Base-by-base conservation (phyloP, 495 filamentous ascomycete genomes). In the Niebla homalea region DNA sequence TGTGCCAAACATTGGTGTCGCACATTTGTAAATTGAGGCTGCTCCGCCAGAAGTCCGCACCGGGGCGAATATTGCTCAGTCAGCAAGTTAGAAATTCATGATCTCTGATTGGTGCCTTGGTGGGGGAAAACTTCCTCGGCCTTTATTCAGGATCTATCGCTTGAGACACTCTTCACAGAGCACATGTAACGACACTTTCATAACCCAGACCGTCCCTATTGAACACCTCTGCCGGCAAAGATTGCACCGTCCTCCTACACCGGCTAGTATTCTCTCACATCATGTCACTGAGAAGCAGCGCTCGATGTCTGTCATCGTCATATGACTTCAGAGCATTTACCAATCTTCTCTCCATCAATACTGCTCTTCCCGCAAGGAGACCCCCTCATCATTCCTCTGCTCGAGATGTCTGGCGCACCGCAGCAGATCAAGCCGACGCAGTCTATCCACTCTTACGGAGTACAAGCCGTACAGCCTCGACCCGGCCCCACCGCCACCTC, bases 401-500 rank as follows among this genome's bases (percentile, higher is more conserved):
- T 36, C 5, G 32, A 21, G 26, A 36, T 44, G 41, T 41, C 44
- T 52, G 32, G 1, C 36, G 16, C 38, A 40, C 7, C 29, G 40
- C 4, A 12, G 12, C 21, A 19, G 19, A 32, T 12, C 29, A 3
- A 48, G 23, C 51, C 78, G 78, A 57, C 72, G 82, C 44, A 79
- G 79, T 43, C 75, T 87, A 59, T 79, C 83, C 57, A 81, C 83
- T n/a, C 76, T 77, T 5, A 80, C 84, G 29, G 76, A 84, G 53
- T 89, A 88, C 66, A 85, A 81, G 51, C 84, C 88, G 21, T 83
- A 87, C 58, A 69, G 76, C 10, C 69, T 94, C 16, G 70, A 79
- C 4, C 68, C 75, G 5, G 74, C 75, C 46, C 79, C 83, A 35
- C 69, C 77, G 16, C 74, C 79, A 46, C 83, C 84, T 38, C 80